phyloP scores from a whole-genome alignment of 1,139 yeast species.

The Taphrina flavorubra region DNA sequence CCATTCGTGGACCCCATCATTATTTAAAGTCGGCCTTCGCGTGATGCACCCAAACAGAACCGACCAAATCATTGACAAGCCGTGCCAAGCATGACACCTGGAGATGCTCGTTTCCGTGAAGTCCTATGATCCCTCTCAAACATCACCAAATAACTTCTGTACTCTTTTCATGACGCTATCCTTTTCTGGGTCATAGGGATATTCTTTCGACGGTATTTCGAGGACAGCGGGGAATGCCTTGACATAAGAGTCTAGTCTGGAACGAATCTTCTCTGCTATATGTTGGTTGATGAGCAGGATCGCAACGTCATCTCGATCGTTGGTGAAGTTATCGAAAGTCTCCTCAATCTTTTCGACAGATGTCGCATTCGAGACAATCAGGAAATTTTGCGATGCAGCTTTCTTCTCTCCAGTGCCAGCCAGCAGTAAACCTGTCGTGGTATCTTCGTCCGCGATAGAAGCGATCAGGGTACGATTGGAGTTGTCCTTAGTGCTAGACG shows the following conservation, averaged over 20 bases:
- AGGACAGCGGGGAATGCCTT: conserved; percentile 94
- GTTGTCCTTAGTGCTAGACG: conserved; percentile 31
- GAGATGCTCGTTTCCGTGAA: neutral
- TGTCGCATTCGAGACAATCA: conserved; percentile 70
- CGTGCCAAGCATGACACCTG: neutral
- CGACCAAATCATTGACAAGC: neutral
- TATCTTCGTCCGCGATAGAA: conserved; percentile 57
- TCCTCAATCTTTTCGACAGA: conserved; percentile 58
- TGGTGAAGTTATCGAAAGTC: conserved; percentile 76
- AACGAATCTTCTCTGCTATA: conserved; percentile 86
- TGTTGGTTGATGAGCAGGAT: conserved; percentile 91
- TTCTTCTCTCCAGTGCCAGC: conserved; percentile 95
- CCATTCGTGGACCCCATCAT: no score
- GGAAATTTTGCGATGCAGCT: conserved; percentile 71
- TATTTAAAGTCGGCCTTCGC: no score
- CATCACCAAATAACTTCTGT: conserved; percentile 53
- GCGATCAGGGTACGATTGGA: conserved; percentile 31
- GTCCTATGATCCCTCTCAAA: neutral
- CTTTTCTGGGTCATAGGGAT: conserved; percentile 97
- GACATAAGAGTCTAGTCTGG: conserved; percentile 78
- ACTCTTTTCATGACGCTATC: conserved; percentile 94
- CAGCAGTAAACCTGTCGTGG: conserved; percentile 90
- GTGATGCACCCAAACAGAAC: no score
- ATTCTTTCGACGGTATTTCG: conserved; percentile 98
- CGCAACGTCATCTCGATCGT: conserved; percentile 85